Percentiles rank a stretch among this genome's conserved stretches.
Evolutionary conservation across 2,329 filamentous ascomycete genomes (phyloP).

Genomic region (Colletotrichum horii): DNA sequence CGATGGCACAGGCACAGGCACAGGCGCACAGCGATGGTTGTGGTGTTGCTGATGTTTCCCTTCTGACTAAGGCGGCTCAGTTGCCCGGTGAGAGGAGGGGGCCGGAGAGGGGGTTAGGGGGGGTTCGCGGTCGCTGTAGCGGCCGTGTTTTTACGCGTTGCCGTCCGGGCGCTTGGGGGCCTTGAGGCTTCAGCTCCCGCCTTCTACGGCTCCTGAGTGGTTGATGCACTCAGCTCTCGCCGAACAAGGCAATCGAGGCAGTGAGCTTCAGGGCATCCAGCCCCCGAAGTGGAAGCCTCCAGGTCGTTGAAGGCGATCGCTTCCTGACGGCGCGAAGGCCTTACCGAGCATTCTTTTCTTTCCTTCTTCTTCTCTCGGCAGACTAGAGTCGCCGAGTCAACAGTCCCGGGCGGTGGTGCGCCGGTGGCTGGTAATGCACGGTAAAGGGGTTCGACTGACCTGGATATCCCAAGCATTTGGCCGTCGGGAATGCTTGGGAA

Average conservation of each 20-base stretch:
- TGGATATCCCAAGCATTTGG: background rate
- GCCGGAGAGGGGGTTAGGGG: background rate
- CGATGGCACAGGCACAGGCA: background rate
- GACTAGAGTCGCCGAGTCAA: background rate
- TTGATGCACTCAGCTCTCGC: background rate
- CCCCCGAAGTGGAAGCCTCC: background rate
- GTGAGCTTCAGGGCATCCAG: background rate
- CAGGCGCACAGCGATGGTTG: background rate
- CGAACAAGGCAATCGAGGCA: background rate
- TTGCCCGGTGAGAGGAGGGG: conserved; percentile 12
- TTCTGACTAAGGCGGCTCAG: conserved; percentile 12
- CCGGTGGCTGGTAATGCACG: background rate
- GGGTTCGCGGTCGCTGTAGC: background rate
- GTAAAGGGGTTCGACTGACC: background rate
- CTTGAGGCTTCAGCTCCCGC: background rate
- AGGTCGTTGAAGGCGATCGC: background rate
- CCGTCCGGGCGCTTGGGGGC: background rate
- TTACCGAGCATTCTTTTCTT: background rate
- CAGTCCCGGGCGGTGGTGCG: background rate
- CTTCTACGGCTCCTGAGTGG: background rate
- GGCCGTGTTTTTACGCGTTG: conserved; percentile 20
- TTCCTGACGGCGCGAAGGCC: background rate
- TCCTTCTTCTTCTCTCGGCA: background rate
- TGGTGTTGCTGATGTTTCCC: conserved; percentile 8
- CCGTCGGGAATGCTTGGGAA: background rate